Evolutionary conservation across 495 filamentous ascomycete genomes (phyloP).

Genomic region (Annulohypoxylon bovei): DNA sequence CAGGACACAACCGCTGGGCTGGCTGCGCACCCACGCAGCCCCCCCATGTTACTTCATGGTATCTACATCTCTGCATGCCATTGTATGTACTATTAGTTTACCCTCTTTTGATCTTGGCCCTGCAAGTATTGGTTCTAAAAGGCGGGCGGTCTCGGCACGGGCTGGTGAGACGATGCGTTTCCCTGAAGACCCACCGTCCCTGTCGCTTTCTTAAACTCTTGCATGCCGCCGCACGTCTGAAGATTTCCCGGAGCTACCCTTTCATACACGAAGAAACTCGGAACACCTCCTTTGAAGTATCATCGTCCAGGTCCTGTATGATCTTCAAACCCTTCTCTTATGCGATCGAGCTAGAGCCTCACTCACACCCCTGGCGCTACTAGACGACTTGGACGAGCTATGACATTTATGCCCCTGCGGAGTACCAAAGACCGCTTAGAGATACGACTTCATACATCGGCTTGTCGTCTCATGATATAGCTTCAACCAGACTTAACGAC

Average conservation of each 20-base stretch:
- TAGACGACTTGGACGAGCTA: constrained; percentile 35
- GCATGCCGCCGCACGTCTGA: constrained; percentile 40
- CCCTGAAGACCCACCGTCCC: constrained; percentile 43
- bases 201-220: constrained; percentile 57
- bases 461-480: constrained; percentile 40
- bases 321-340: constrained; percentile 52
- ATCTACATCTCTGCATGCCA: not conserved
- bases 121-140: constrained; percentile 36
- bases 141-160: constrained; percentile 44
- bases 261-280: constrained; percentile 54
- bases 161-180: constrained; percentile 45
- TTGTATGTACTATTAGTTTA: not conserved
- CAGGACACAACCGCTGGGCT: constrained; percentile 28
- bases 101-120: constrained; percentile 30
- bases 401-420: constrained; percentile 28
- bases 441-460: constrained; percentile 33
- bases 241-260: constrained; percentile 40
- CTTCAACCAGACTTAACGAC: constrained; percentile 17
- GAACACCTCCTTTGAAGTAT: constrained; percentile 51
- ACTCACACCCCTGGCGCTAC: constrained; percentile 9
- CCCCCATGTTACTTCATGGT: not conserved
- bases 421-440: constrained; percentile 20
- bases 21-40: constrained; percentile 13
- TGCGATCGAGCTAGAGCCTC: constrained; percentile 46
- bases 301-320: constrained; percentile 53